Conservation (phyloP, 768 basidiomycete species). For the Lactarius pseudohatsudake region DNA sequence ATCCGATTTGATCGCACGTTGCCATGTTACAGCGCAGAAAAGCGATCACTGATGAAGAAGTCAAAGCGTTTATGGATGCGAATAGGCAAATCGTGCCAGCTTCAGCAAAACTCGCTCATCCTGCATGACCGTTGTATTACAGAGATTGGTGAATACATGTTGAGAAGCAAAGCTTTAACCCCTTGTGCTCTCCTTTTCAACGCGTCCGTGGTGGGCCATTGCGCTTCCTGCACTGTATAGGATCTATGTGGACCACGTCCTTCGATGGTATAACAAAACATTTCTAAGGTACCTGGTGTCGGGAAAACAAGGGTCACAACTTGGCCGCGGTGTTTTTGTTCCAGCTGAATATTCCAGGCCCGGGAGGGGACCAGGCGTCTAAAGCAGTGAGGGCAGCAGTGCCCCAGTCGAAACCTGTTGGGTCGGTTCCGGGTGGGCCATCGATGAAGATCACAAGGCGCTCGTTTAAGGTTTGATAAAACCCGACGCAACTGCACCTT, state of each 20-base stretch:
- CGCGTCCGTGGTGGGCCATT: background rate
- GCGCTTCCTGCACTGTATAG: background rate
- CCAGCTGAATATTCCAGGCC: conserved; percentile 20
- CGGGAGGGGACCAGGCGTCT: conserved; percentile 49
- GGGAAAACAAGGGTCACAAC: background rate
- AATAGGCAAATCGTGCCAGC: conserved; percentile 70
- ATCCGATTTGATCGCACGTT: conserved; percentile 19
- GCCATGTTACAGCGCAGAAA: conserved; percentile 60
- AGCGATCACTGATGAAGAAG: conserved; percentile 73
- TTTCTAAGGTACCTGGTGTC: background rate
- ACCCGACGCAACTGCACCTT: conserved; percentile 62
- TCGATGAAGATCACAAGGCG: conserved; percentile 73
- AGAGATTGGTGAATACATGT: background rate
- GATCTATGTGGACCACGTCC: background rate
- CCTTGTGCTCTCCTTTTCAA: background rate
- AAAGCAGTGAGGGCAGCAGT: conserved; percentile 62
- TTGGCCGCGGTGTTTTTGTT: background rate
- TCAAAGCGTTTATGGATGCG: conserved; percentile 78
- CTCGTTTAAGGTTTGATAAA: conserved; percentile 70
- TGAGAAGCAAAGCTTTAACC: background rate
- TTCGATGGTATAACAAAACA: background rate
- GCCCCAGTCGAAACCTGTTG: conserved; percentile 77
- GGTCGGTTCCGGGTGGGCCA: conserved; percentile 56
- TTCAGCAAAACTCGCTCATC: conserved; percentile 39
- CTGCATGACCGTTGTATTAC: background rate